Evolutionary conservation across 352 stramenopile genomes (phyloP).

Genomic region (Paralagenidium karlingii): DNA sequence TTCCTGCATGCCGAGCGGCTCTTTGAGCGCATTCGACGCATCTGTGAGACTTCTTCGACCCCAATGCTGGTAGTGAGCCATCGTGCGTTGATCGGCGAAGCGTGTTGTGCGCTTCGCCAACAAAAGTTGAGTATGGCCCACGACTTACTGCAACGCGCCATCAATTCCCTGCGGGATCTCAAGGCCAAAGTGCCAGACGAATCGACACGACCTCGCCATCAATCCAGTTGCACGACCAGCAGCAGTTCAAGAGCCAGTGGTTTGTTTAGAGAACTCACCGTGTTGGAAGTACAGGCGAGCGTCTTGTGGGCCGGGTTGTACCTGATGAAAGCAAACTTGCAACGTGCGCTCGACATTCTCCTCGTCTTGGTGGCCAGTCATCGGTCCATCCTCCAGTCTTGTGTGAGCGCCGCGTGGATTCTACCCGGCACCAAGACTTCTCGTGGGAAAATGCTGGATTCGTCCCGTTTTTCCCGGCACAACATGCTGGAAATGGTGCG

Average conservation of each 20-base stretch:
- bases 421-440: slow-evolving; percentile 21
- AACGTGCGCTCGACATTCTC: slow-evolving; percentile 32
- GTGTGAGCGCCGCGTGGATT: too few species aligned
- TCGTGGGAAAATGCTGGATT: slow-evolving; percentile 25
- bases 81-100: slow-evolving; percentile 32
- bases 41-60: slow-evolving; percentile 9
- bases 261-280: too few species aligned
- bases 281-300: too few species aligned
- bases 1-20: slow-evolving; percentile 13
- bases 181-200: too few species aligned
- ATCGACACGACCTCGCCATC: too few species aligned
- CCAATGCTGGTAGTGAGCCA: slow-evolving; percentile 21
- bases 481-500: slow-evolving; percentile 26
- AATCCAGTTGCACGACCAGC: too few species aligned
- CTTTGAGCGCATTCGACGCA: slow-evolving; percentile 22
- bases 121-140: too few species aligned
- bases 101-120: slow-evolving; percentile 19
- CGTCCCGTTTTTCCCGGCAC: slow-evolving; percentile 24
- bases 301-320: slow-evolving; percentile 37
- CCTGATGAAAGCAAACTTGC: slow-evolving; percentile 34
- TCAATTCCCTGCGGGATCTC: too few species aligned
- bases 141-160: too few species aligned
- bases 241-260: too few species aligned
- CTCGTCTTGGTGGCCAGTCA: too few species aligned
- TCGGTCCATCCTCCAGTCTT: slow-evolving; percentile 13